Evolutionary conservation across 2,329 filamentous ascomycete species (phyloP), one percentile per base, ranked within the genome.

Genomic region (Curvularia sp.): DNA sequence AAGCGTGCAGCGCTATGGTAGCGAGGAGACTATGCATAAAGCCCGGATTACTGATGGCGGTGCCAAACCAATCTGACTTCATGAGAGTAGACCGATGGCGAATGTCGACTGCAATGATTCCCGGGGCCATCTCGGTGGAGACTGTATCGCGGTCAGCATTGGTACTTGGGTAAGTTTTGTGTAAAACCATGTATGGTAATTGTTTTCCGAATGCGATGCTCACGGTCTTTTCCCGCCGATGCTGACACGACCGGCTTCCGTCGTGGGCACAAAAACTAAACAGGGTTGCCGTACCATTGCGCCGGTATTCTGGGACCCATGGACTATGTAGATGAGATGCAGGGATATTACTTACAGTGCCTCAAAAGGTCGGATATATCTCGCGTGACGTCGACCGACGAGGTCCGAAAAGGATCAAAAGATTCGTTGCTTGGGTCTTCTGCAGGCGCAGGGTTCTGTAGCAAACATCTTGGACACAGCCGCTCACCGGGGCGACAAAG

Each of bases 11-110:
- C 15, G 75, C 74, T 41, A 67, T 64, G 15, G 74, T 74, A 46
- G 73, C 72, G 6, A 78, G 70, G 60, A 78, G 62, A 60, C 74
- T 76, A 47, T 78, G 73, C 74, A 78, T 77, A 55, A 78, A 78
- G n/a, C 71, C 74, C 45, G 57, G 34, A 57, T 76, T 74, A 39
- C 62, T 63, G 42, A 75, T 63, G 9, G 75, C 75, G 18, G 70
- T 75, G 45, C 72, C 69, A 53, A 76, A 75, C 74, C 75, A 78
- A 23, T 75, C 70, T 36, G 71, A 73, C 36, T 64, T 71, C 69
- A 77, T 76, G 49, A 76, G 53, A 25, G 71, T 68, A 3, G 74
- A 77, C 25, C 70, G 70, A 48, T 70, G 64, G 28, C 71, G 71
- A 54, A 77, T 61, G 47, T 77, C 75, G 47, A 77, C 68, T n/a